These are phyloP conservation scores for Diplodia scrobiculata DNA, from an alignment of 2,329 filamentous ascomycete genomes.

Conservation along the genomic window DNA sequence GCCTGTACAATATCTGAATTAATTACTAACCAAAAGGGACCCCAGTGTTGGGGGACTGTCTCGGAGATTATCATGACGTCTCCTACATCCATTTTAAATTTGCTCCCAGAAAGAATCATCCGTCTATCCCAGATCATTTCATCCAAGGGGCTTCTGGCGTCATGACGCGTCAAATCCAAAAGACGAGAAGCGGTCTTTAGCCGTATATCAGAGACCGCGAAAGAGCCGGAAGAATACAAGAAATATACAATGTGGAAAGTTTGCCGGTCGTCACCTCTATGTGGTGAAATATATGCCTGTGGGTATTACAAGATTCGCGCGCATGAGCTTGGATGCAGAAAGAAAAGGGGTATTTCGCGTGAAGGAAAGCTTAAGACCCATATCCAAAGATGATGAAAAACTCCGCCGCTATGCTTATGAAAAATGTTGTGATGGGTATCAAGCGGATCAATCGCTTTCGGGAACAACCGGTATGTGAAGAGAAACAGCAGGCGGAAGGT, in stretches of 20 bases:
- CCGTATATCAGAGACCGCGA: not conserved
- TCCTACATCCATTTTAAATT: not conserved
- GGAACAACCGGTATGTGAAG: conserved; percentile 1
- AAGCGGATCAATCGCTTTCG: conserved; percentile 10
- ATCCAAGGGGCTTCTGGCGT: not conserved
- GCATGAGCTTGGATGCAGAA: conserved; percentile 5
- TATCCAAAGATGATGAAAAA: conserved; percentile 25
- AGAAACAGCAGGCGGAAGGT: conserved; percentile 27
- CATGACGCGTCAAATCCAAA: conserved; percentile 2
- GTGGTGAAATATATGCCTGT: not conserved
- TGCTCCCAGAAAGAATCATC: not conserved
- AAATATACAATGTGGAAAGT: not conserved
- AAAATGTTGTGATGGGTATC: conserved; percentile 25
- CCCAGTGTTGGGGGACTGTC: not conserved
- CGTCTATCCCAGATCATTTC: conserved; percentile 7
- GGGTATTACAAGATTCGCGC: conserved; percentile 11
- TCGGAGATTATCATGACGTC: conserved; percentile 1
- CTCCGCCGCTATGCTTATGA: conserved; percentile 27
- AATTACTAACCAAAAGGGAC: not conserved
- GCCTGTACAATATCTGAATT: conserved; percentile 18
- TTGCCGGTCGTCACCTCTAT: conserved; percentile 1
- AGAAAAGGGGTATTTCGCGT: conserved; percentile 27
- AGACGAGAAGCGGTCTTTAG: not conserved
- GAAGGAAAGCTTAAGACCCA: conserved; percentile 9
- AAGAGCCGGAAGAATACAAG: not conserved